Evolutionary conservation across 495 filamentous ascomycete species (phyloP).

Genomic region (Xylaria sp.): DNA sequence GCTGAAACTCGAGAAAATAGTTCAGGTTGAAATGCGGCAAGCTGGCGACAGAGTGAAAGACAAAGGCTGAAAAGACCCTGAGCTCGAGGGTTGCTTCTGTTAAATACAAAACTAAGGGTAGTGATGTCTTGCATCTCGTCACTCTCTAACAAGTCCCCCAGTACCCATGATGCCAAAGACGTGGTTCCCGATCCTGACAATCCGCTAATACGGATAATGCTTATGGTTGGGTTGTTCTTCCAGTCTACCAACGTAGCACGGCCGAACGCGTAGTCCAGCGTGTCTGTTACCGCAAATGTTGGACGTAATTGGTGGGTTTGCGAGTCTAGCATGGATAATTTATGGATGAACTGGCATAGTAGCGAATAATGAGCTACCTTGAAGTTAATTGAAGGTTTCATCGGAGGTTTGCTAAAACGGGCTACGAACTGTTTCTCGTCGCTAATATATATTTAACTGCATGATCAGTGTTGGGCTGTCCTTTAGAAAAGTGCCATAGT

Average conservation of each 20-base stretch:
- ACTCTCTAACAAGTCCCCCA: neutral
- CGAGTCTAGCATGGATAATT: neutral
- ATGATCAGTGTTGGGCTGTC: neutral
- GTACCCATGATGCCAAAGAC: neutral
- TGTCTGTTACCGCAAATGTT: neutral
- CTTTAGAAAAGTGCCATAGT: neutral
- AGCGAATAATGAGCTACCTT: neutral
- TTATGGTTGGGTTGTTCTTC: neutral
- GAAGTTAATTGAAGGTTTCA: neutral
- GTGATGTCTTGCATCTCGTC: neutral
- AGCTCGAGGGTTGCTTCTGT: neutral
- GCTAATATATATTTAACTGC: neutral
- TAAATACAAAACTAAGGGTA: neutral
- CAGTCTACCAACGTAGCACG: neutral
- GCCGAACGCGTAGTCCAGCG: neutral
- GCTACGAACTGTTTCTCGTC: constrained; percentile 5
- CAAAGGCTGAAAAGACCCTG: neutral
- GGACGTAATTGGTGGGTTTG: neutral
- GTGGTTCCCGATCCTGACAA: constrained; percentile 1
- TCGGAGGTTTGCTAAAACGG: neutral
- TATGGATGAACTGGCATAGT: neutral
- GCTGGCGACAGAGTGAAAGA: constrained; percentile 1
- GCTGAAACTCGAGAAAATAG: neutral
- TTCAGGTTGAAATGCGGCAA: neutral
- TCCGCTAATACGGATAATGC: neutral